A percentile compares a stretch with the other conserved stretches of the same genome.
These are phyloP conservation scores for Leishmania major DNA, from an alignment of 208 protist species.

Conservation along the genomic window DNA sequence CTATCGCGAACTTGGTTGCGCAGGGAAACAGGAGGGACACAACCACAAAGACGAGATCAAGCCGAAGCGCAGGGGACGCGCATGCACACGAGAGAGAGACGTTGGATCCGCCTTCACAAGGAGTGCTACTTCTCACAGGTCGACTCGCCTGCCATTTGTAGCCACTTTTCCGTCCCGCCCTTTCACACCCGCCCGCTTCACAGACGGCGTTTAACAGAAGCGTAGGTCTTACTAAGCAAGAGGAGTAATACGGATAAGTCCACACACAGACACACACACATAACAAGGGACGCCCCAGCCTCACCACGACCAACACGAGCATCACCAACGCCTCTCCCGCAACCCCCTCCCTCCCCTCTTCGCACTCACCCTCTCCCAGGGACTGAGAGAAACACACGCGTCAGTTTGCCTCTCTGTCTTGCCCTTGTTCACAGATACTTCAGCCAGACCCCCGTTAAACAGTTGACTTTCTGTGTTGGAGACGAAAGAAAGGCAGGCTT, in stretches of 20 bases:
- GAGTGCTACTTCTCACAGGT: neutral
- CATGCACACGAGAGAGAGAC: neutral
- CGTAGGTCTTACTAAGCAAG: neutral
- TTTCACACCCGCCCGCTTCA: neutral
- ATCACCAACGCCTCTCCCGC: neutral
- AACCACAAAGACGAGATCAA: neutral
- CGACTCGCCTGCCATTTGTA: neutral
- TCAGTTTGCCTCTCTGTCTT: neutral
- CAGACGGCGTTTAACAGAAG: neutral
- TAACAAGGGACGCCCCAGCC: neutral
- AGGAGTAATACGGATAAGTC: slow-evolving; percentile 3
- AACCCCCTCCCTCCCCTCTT: neutral
- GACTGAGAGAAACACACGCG: neutral
- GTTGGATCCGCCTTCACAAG: neutral
- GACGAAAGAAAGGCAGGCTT: neutral
- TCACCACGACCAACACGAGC: neutral
- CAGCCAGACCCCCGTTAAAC: neutral
- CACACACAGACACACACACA: neutral
- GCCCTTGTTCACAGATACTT: neutral
- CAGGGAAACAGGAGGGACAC: neutral
- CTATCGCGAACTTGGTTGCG: too few relatives aligned
- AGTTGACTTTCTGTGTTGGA: neutral
- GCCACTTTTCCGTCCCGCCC: neutral
- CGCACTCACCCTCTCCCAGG: neutral
- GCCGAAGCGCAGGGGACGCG: neutral